Evolutionary conservation across 1,139 yeast species (phyloP), one percentile per base, ranked within the genome.

Genomic region (Pichia sp.): DNA sequence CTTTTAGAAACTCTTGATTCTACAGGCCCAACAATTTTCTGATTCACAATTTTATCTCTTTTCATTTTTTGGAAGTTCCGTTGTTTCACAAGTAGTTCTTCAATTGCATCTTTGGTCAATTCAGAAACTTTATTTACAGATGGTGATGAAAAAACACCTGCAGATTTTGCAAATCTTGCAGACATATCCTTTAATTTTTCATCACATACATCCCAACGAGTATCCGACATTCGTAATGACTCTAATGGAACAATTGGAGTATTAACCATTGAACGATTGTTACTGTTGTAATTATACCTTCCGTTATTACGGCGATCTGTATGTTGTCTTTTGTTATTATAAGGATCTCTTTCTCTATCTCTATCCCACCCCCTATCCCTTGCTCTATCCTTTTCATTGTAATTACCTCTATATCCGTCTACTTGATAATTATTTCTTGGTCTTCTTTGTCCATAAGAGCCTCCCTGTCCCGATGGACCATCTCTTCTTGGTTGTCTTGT

Each of bases 71-170:
- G 16, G 5, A 34, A 16, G 11, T 31, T 34, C 7, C 33, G 28
- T 29, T 43, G 46, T 21, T 40, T 41, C 4, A 20, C 25, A 4
- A 33, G 20, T 7, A 43, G 23, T 8, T 30, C 40, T 0, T 25
- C 11, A 9, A 43, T 40, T 6, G 16, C 37, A 19, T 45, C 45
- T 25, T 46, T 47, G 1, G 65, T 68, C 0, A 83, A 77, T 38
- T 74, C 72, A 3, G 91, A 91, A 1, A 37, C 19, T 13, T 8
- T 14, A 19, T 28, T 35, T 2, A 15, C 24, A 6, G 41, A 35
- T 2, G 93, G 93, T 21, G 78, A 65, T 1, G 91, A 87, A 53
- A 86, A 88, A 4, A 84, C 61, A 0, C 96, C 96, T 1, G 89
- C 77, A 18, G 84, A 66, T 55, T 88, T 88, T 5, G 95, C 95